Evolutionary conservation across 495 filamentous ascomycete species (phyloP).

Genomic region (Penicillium bialowiezense): DNA sequence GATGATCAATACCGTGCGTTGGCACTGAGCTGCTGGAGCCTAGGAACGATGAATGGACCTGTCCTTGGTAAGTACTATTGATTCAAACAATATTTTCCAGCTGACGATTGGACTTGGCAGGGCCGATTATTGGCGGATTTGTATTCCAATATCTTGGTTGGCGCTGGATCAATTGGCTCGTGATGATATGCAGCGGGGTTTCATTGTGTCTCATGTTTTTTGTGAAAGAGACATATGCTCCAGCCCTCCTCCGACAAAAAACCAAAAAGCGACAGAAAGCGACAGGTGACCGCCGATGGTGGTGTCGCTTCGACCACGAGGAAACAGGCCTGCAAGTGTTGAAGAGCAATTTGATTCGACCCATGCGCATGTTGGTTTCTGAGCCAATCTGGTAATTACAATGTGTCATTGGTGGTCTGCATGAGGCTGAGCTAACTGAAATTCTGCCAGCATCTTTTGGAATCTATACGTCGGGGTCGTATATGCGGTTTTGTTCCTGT

Average conservation of each 20-base stretch:
- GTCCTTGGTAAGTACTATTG: slow-evolving; percentile 21
- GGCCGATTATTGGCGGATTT: slow-evolving; percentile 67
- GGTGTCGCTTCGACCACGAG: slow-evolving; percentile 59
- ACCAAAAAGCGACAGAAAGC: slow-evolving; percentile 56
- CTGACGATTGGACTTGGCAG: slow-evolving; percentile 10
- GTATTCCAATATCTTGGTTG: slow-evolving; percentile 71
- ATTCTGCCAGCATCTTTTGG: slow-evolving; percentile 62
- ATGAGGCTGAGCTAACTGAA: background rate
- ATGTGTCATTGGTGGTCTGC: background rate
- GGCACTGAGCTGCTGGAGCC: slow-evolving; percentile 63
- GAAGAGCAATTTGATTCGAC: slow-evolving; percentile 60
- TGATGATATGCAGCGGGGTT: slow-evolving; percentile 60
- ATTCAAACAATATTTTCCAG: no score
- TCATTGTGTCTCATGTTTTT: slow-evolving; percentile 45
- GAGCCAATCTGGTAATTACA: slow-evolving; percentile 64
- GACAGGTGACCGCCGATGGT: slow-evolving; percentile 62
- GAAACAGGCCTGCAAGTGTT: slow-evolving; percentile 31
- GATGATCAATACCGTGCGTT: slow-evolving; percentile 62
- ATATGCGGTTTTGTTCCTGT: slow-evolving; percentile 69
- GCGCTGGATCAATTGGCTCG: slow-evolving; percentile 81
- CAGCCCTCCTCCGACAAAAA: slow-evolving; percentile 56
- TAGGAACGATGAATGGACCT: slow-evolving; percentile 69
- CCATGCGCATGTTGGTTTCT: slow-evolving; percentile 63
- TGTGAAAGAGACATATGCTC: slow-evolving; percentile 69
- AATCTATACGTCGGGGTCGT: slow-evolving; percentile 63